Base-by-base conservation (phyloP, 345 rosid species). In the Nasturtium officinale region DNA sequence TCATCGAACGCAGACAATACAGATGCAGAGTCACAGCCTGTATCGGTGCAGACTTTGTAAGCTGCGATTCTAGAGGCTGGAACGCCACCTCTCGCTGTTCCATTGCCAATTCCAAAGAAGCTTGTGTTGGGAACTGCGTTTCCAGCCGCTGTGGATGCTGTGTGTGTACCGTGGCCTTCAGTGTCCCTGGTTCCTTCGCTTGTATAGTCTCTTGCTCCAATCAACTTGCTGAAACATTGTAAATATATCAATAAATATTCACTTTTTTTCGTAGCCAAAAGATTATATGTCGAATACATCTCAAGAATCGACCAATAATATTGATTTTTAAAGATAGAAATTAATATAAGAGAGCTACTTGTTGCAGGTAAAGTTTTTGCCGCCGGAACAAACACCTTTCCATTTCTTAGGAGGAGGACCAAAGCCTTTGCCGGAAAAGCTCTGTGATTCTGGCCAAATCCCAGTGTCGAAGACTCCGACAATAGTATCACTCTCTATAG, bases 61-160 rank as follows among this genome's bases (percentile, higher is more conserved):
- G 68, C 80, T 2, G 88, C 82, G 58, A 85, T 77, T 50, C 87
- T 74, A 9, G 90, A 74, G 6, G 84, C 77, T 0, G 90, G 87
- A 32, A 75, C 87, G 2, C 75, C 85, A 33, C 89, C 89, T 72
- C 87, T 76, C 6, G 71, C 83, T 0, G 65, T 76, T 23, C 90
- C 90, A 5, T 74, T 25, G 4, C 80, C 89, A 3, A 86, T 1
- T 10, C 89, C 89, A 74, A 32, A 79, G 38, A 81, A 83, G 46
- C 80, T 81, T 1, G 46, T 74, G 40, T 56, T 61, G 2, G 13
- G 7, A 1, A 85, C 83, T 3, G 40, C 56, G 67, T 65, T 82
- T 43, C 89, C 89, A 7, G 89, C 88, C 1, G 86, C 88, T 0
- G 77, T 87, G 6, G 89, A 87, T 0, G 92, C 86, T 0, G 88